A percentile compares a stretch with the other conserved stretches of the same genome.
These are phyloP conservation scores for Penicillium sp. DNA, from an alignment of 2,329 filamentous ascomycete genomes.

Conservation along the genomic window DNA sequence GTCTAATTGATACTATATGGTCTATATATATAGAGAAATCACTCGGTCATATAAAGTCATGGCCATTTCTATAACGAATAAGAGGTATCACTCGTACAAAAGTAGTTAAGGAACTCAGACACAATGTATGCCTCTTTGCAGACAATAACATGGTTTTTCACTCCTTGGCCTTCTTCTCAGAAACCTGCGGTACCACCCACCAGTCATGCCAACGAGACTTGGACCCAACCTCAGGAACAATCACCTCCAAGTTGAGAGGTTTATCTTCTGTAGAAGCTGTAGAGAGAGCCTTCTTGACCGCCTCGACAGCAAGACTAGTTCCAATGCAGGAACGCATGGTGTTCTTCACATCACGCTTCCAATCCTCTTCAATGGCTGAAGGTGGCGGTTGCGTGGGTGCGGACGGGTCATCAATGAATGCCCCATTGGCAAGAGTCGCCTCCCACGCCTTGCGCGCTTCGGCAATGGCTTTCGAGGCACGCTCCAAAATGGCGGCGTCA, in stretches of 20 bases:
- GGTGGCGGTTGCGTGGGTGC: constrained; percentile 9
- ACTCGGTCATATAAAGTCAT: constrained; percentile 2
- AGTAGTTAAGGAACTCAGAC: neutral
- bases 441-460: constrained; percentile 46
- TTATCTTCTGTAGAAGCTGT: constrained; percentile 19
- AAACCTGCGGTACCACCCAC: constrained; percentile 46
- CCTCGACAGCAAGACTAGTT: constrained; percentile 62
- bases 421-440: constrained; percentile 38
- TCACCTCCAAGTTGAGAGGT: constrained; percentile 32
- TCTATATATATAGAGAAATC: neutral
- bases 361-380: constrained; percentile 58
- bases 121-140: neutral
- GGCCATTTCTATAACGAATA: constrained; percentile 1
- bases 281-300: constrained; percentile 55
- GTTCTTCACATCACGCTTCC: constrained; percentile 59
- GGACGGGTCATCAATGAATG: constrained; percentile 29
- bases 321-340: constrained; percentile 69
- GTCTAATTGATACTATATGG: neutral
- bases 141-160: neutral
- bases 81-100: constrained; percentile 3
- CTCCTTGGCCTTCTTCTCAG: constrained; percentile 14
- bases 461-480: constrained; percentile 38
- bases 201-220: constrained; percentile 46
- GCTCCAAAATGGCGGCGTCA: constrained; percentile 40
- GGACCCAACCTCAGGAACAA: constrained; percentile 38